These are phyloP conservation scores for Neostapfia colusana DNA, from an alignment of 176 grass and related monocot genomes.

Conservation along the genomic window DNA sequence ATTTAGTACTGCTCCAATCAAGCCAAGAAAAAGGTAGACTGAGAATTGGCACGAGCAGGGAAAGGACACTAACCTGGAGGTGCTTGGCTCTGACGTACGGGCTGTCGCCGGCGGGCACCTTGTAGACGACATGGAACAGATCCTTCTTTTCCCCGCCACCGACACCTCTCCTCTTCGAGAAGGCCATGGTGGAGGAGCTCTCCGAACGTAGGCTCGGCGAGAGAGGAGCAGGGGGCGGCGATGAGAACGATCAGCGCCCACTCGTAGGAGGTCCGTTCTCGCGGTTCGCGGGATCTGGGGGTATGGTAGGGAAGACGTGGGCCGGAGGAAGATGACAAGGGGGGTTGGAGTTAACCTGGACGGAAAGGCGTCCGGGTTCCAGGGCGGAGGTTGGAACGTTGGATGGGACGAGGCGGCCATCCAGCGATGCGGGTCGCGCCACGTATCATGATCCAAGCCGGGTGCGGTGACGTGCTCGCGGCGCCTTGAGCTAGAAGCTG, in stretches of 20 bases:
- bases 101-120: slow-evolving; percentile 87
- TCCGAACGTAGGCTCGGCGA: background rate
- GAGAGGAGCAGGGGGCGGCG: background rate
- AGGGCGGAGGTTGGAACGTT: background rate
- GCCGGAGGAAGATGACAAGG: slow-evolving; percentile 34
- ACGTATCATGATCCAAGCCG: slow-evolving; percentile 19
- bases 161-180: slow-evolving; percentile 46
- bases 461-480: slow-evolving; percentile 39
- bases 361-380: slow-evolving; percentile 52
- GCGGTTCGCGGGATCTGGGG: slow-evolving; percentile 42
- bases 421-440: background rate
- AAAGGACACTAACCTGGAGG: slow-evolving; percentile 54
- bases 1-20: slow-evolving; percentile 4
- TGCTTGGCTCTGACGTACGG: slow-evolving; percentile 95
- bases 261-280: slow-evolving; percentile 23
- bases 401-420: slow-evolving; percentile 29
- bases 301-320: background rate
- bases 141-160: slow-evolving; percentile 63
- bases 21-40: background rate
- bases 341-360: slow-evolving; percentile 51
- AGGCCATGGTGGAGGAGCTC: slow-evolving; percentile 20
- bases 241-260: background rate
- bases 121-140: slow-evolving; percentile 87
- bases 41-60: background rate
- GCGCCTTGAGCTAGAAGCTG: slow-evolving; percentile 27